Evolutionary conservation across 129 eudicot species (phyloP).

Genomic region (Oenanthe sinensis): DNA sequence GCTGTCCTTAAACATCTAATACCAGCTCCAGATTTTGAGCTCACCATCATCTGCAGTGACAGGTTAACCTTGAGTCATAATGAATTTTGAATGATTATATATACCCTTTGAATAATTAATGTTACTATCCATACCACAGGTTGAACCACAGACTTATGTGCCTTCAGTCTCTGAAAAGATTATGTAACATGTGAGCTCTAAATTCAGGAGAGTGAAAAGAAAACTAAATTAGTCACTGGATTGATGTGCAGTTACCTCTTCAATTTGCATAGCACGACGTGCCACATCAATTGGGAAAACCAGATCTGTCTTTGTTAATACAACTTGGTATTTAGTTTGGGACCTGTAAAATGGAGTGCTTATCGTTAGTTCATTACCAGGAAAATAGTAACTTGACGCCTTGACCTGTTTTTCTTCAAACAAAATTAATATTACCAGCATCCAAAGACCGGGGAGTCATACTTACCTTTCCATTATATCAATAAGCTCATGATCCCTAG

Average conservation of each 20-base stretch:
- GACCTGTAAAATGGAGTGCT: slow-evolving; percentile 43
- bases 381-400: neutral
- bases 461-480: slow-evolving; percentile 82
- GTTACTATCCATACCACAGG: slow-evolving; percentile 55
- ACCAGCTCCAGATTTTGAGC: slow-evolving; percentile 93
- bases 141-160: slow-evolving; percentile 76
- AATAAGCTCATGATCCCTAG: slow-evolving; percentile 77
- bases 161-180: slow-evolving; percentile 62
- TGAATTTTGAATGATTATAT: neutral
- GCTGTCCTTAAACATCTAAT: slow-evolving; percentile 73
- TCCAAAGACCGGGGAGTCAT: neutral
- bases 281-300: slow-evolving; percentile 92
- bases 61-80: slow-evolving; percentile 4
- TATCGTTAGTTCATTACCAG: neutral
- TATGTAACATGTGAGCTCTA: slow-evolving; percentile 5
- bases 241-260: slow-evolving; percentile 44
- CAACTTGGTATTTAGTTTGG: slow-evolving; percentile 81
- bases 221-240: neutral
- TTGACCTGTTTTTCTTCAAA: neutral
- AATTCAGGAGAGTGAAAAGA: neutral
- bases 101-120: neutral
- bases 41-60: slow-evolving; percentile 80
- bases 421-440: neutral
- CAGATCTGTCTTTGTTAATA: slow-evolving; percentile 81
- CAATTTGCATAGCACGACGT: slow-evolving; percentile 92